Evolutionary conservation across 2,329 filamentous ascomycete species (phyloP).

Genomic region (Trichoderma semiorbis): DNA sequence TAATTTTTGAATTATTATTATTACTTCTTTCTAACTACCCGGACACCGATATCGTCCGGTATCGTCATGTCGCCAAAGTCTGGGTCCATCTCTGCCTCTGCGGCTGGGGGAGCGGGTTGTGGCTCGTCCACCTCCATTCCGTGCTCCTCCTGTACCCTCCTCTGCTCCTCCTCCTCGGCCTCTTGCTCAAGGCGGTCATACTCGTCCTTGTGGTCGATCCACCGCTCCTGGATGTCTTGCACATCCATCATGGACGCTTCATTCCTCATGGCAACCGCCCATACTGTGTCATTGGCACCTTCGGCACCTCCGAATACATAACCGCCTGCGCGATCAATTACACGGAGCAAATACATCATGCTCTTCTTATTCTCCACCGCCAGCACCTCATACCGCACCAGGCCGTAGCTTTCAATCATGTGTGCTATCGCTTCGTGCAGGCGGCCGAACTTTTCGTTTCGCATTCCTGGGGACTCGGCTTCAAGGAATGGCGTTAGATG

Average conservation of each 20-base stretch:
- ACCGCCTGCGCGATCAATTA: conserved; percentile 87
- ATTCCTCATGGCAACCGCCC: conserved; percentile 89
- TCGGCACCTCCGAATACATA: conserved; percentile 91
- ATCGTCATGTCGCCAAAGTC: conserved; percentile 52
- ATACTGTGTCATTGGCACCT: conserved; percentile 93
- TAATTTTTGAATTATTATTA: conserved; percentile 38
- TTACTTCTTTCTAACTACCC: conserved; percentile 59
- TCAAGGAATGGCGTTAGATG: conserved; percentile 80
- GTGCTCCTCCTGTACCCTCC: conserved; percentile 43
- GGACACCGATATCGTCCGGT: conserved; percentile 62
- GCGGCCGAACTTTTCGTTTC: conserved; percentile 72
- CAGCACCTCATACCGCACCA: conserved; percentile 89
- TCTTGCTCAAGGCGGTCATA: conserved; percentile 77
- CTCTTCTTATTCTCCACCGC: conserved; percentile 96
- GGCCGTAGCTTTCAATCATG: conserved; percentile 82
- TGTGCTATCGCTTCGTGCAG: conserved; percentile 84
- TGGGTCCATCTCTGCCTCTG: conserved; percentile 35
- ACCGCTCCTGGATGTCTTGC: conserved; percentile 89
- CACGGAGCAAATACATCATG: conserved; percentile 87
- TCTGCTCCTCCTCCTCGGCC: conserved; percentile 75
- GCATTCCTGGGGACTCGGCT: conserved; percentile 67
- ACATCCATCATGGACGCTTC: conserved; percentile 73
- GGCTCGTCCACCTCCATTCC: conserved; percentile 35
- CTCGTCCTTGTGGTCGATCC: conserved; percentile 86
- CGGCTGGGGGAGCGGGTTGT: conserved; percentile 22